Conservation (phyloP, 78 protist genomes). For the Cyanophora paradoxa region DNA sequence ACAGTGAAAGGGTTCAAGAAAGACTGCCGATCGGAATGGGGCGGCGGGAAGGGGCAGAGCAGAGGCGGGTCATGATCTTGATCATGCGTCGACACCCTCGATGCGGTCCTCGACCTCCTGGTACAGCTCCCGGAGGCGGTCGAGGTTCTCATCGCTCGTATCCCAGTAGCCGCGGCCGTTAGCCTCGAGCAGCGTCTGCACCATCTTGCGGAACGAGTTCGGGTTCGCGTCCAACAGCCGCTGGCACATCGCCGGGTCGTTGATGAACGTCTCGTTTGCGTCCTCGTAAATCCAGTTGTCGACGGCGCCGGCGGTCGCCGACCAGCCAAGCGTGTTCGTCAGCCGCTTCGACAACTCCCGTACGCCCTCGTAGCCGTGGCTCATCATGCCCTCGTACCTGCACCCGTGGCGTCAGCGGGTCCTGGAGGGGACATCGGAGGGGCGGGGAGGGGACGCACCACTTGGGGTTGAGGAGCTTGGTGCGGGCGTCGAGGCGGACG, state of each 20-base stretch:
- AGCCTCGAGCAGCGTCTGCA: slow-evolving; percentile 43
- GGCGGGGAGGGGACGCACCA: no score
- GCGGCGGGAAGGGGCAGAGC: no score
- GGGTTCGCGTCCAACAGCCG: slow-evolving; percentile 47
- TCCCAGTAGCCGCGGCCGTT: slow-evolving; percentile 53
- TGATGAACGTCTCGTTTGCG: slow-evolving; percentile 38
- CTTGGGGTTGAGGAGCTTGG: slow-evolving; percentile 52
- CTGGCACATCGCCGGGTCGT: slow-evolving; percentile 36
- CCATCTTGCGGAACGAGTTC: slow-evolving; percentile 48
- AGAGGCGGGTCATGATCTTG: no score
- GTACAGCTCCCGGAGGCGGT: slow-evolving; percentile 46
- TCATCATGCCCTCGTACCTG: slow-evolving; percentile 47
- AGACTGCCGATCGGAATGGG: no score
- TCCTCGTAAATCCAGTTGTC: slow-evolving; percentile 39
- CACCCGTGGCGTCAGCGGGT: no score
- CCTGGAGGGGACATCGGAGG: no score
- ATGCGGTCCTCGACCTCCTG: slow-evolving; percentile 39
- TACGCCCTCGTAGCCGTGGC: slow-evolving; percentile 34
- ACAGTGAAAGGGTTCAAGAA: no score
- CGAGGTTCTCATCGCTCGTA: slow-evolving; percentile 36
- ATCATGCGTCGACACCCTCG: slow-evolving; percentile 24
- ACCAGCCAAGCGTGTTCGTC: slow-evolving; percentile 47
- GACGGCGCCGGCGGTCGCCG: slow-evolving; percentile 43
- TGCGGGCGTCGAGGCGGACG: slow-evolving; percentile 46
- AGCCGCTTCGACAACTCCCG: slow-evolving; percentile 49